Base-by-base conservation (phyloP, 495 filamentous ascomycete species). In the Penicillium turbatum region DNA sequence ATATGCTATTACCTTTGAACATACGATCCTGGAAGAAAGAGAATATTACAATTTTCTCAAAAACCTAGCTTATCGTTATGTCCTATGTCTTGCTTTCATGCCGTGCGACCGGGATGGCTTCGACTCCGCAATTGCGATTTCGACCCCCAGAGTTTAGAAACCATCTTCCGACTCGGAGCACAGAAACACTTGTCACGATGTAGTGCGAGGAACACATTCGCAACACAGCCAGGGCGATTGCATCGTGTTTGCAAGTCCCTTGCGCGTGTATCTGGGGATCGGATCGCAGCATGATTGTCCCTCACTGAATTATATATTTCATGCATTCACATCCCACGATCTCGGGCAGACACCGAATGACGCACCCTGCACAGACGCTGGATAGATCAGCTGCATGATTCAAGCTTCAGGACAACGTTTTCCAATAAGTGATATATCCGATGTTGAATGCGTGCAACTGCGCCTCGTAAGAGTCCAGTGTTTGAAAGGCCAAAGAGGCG, bases 371-470 rank as follows among this genome's bases (percentile, higher is more conserved):
- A 39, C 53, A 50, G 44, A 31, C 12, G 24, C 29, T 52, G 16
- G 48, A 55, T 51, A 49, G 26, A 53, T 64, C 58, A 55, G 35
- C 54, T 61, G 61, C 61, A 64, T 52, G 24, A 37, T 37, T 48
- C 50, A 58, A 51, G 58, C 49, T 51, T 53, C 50, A 35, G 49
- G 48, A 34, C n/a, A 55, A 53, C 43, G 51, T 43, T 30, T 30
- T 30, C 16, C 31, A 29, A 31, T 39, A 42, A 43, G 19, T 51
- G 49, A 51, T 41, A 26, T 35, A 51, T 51, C 38, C 39, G 17
- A 51, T 12, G 6, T 38, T 19, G 21, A 43, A 50, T 45, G 31
- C 21, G 50, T 56, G 51, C 54, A 48, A 51, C 59, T 55, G 29
- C 48, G 24, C 42, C 35, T 16, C 29, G 26, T 32, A 37, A 44